Evolutionary conservation across 768 basidiomycete genomes (phyloP).

Genomic region (Boletus vermiculosoides): DNA sequence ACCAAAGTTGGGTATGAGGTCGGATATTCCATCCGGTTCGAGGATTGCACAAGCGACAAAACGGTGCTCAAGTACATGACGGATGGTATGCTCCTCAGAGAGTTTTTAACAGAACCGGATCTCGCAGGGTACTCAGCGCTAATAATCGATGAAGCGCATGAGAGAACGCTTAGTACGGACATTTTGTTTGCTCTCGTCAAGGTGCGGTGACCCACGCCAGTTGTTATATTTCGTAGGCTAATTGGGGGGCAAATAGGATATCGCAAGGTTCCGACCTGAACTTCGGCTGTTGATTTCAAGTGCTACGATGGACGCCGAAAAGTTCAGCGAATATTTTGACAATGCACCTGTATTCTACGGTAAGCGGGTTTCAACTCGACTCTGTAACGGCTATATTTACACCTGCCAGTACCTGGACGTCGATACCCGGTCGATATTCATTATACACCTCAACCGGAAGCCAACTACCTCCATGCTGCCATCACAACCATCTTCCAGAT

Average conservation of each 20-base stretch:
- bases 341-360: conserved; percentile 93
- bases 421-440: conserved; percentile 98
- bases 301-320: conserved; percentile 96
- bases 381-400: conserved; percentile 2
- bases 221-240: conserved; percentile 21
- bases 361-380: conserved; percentile 35
- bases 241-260: conserved; percentile 60
- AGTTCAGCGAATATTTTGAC: conserved; percentile 98
- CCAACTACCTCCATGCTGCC: conserved; percentile 97
- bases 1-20: conserved; percentile 97
- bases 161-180: conserved; percentile 96
- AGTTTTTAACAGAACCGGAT: conserved; percentile 97
- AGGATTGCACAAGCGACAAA: conserved; percentile 99
- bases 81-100: conserved; percentile 95
- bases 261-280: conserved; percentile 94
- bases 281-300: conserved; percentile 90
- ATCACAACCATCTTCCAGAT: conserved; percentile 99
- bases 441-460: conserved; percentile 98
- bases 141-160: conserved; percentile 99
- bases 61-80: conserved; percentile 99
- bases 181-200: conserved; percentile 98
- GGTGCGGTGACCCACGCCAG: conserved; percentile 52
- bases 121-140: conserved; percentile 91
- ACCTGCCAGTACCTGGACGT: conserved; percentile 81
- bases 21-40: conserved; percentile 99